Evolutionary conservation across 2,329 filamentous ascomycete genomes (phyloP).

Genomic region (Botrytis pseudocinerea): DNA sequence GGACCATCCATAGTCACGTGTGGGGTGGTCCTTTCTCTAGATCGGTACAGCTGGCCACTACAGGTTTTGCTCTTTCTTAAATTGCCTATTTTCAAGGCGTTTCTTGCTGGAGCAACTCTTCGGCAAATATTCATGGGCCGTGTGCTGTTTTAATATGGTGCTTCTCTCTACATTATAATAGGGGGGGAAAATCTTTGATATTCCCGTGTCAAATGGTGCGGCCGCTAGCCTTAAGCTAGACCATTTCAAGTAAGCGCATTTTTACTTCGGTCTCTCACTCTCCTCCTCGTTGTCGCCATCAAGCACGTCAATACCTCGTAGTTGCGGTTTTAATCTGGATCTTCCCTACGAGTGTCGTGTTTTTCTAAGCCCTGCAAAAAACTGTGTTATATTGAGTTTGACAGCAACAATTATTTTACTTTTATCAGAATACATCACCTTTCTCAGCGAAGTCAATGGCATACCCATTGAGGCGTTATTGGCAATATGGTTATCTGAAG

Average conservation of each 20-base stretch:
- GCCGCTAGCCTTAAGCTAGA: background rate
- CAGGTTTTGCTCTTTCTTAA: slow-evolving; percentile 4
- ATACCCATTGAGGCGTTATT: background rate
- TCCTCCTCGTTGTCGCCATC: background rate
- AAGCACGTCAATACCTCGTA: background rate
- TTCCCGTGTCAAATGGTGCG: background rate
- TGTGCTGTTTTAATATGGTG: background rate
- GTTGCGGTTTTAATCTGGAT: background rate
- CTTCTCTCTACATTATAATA: background rate
- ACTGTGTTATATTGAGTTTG: background rate
- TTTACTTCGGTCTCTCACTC: background rate
- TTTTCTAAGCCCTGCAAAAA: background rate
- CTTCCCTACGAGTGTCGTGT: background rate
- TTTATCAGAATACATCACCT: background rate
- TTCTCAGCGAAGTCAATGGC: background rate
- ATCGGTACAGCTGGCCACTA: slow-evolving; percentile 14
- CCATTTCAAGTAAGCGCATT: background rate
- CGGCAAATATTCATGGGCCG: slow-evolving; percentile 10
- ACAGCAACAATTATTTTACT: background rate
- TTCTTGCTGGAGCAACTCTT: background rate
- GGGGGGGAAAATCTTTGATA: slow-evolving; percentile 1
- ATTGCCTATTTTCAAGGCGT: background rate
- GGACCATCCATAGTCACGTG: slow-evolving; percentile 25
- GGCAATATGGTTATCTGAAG: background rate
- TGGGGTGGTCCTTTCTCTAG: background rate